A percentile compares a stretch with the other conserved stretches of the same genome.
Evolutionary conservation across 768 basidiomycete genomes (phyloP).

Genomic region (Russula sp.): DNA sequence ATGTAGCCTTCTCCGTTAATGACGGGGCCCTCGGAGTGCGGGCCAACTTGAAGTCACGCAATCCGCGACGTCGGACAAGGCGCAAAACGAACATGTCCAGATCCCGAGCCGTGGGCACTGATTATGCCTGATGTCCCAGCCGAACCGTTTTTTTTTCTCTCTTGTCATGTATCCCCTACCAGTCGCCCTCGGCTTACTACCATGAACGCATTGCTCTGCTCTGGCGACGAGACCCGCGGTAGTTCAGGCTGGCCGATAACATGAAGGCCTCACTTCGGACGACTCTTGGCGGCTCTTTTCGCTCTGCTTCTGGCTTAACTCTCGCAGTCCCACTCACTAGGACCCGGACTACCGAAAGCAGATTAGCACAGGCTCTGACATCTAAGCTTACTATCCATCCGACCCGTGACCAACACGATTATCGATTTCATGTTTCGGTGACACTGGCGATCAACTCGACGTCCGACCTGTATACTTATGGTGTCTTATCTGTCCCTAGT

Average conservation of each 20-base stretch:
- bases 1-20: neutral
- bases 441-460: conserved; percentile 61
- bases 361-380: neutral
- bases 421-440: conserved; percentile 74
- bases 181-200: neutral
- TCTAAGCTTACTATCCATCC: neutral
- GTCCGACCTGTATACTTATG: conserved; percentile 46
- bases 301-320: neutral
- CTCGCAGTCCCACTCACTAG: neutral
- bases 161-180: neutral
- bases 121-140: neutral
- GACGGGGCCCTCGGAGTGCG: neutral
- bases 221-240: neutral
- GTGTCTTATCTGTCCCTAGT: neutral
- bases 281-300: neutral
- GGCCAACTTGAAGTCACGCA: neutral
- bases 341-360: neutral
- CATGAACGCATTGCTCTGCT: neutral
- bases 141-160: neutral
- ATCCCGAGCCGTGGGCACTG: neutral
- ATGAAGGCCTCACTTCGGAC: neutral
- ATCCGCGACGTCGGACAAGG: neutral
- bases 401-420: conserved; percentile 40
- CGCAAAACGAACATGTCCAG: neutral
- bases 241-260: neutral